Conservation (phyloP, 768 basidiomycete species). For the Mycena latifolia region DNA sequence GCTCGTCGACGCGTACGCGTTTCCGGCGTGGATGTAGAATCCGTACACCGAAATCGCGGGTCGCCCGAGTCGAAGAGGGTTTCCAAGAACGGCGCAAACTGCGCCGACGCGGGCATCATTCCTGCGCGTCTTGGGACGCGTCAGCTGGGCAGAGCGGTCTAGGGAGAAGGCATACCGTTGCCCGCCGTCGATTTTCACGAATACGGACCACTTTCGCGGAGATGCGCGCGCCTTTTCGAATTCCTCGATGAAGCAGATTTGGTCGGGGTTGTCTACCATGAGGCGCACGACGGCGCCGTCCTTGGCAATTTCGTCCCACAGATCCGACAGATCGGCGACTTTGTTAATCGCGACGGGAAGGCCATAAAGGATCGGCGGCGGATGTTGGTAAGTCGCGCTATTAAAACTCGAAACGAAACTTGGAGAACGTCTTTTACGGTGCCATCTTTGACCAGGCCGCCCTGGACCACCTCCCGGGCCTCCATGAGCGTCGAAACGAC, state of each 20-base stretch:
- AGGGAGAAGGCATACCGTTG: conserved; percentile 71
- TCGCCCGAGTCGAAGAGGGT: conserved; percentile 65
- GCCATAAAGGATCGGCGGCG: conserved; percentile 80
- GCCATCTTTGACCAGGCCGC: conserved; percentile 77
- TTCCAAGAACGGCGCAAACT: conserved; percentile 68
- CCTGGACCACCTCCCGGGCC: conserved; percentile 78
- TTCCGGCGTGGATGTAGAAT: conserved; percentile 86
- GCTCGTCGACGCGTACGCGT: conserved; percentile 83
- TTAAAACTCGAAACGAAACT: conserved; percentile 43
- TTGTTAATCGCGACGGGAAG: conserved; percentile 80
- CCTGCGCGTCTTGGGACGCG: conserved; percentile 76
- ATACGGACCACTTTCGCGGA: conserved; percentile 75
- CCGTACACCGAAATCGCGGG: conserved; percentile 75
- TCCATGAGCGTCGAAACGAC: conserved; percentile 89
- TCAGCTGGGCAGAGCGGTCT: conserved; percentile 30
- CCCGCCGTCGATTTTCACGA: conserved; percentile 86
- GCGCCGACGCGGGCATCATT: conserved; percentile 62
- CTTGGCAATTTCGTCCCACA: conserved; percentile 67
- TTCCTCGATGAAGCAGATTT: conserved; percentile 72
- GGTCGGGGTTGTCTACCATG: conserved; percentile 82
- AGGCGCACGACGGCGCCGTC: conserved; percentile 74
- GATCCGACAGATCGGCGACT: conserved; percentile 72
- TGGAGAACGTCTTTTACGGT: conserved; percentile 86
- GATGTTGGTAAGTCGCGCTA: background rate
- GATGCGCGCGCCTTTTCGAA: conserved; percentile 60